These are phyloP conservation scores for Wickerhamomyces rabaulensis DNA, from an alignment of 805 yeast species.

Conservation along the genomic window DNA sequence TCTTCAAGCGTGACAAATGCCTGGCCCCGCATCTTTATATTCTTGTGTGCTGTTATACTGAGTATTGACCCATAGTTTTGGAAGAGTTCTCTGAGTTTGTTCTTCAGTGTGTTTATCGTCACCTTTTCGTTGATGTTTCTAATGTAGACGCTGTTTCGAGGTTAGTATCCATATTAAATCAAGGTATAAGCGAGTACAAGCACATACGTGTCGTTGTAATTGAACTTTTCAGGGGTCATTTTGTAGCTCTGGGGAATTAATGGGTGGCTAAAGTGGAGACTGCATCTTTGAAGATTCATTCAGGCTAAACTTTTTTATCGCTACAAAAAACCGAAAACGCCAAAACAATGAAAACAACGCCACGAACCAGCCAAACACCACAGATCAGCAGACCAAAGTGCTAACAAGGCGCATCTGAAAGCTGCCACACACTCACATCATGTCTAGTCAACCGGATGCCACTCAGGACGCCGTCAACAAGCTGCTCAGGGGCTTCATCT, in stretches of 20 bases:
- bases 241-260: neutral
- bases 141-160: conserved; percentile 38
- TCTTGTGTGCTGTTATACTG: conserved; percentile 52
- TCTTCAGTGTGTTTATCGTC: conserved; percentile 43
- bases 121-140: conserved; percentile 71
- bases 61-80: conserved; percentile 40
- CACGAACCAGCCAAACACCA: neutral
- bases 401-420: too few species aligned
- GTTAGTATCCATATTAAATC: conserved; percentile 1
- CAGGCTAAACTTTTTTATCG: too few species aligned
- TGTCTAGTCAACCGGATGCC: neutral
- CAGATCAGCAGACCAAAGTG: too few species aligned
- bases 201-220: conserved; percentile 22
- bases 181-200: too few species aligned
- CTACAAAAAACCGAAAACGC: too few species aligned
- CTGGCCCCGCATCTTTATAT: conserved; percentile 71
- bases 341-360: too few species aligned
- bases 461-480: too few species aligned
- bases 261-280: too few species aligned
- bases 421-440: too few species aligned
- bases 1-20: conserved; percentile 63
- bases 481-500: neutral
- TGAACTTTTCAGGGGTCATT: conserved; percentile 2
- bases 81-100: conserved; percentile 38
- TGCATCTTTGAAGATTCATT: too few species aligned